These are phyloP conservation scores for Cordyceps militaris DNA, from an alignment of 2,329 filamentous ascomycete species.

Conservation along the genomic window DNA sequence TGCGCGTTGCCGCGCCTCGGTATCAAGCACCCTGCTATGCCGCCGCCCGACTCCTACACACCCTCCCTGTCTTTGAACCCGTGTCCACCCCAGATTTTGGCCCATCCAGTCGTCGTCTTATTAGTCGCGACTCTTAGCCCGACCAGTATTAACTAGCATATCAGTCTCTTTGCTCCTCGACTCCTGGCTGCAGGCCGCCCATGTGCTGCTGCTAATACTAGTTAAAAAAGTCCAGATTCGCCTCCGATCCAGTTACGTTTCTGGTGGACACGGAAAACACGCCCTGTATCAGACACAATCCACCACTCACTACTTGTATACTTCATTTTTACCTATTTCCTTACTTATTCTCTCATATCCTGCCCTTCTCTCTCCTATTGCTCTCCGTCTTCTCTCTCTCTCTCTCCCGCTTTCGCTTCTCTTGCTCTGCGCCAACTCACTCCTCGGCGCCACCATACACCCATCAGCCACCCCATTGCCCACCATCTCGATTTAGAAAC, in stretches of 20 bases:
- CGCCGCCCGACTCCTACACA: not conserved
- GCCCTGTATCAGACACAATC: conserved; percentile 4
- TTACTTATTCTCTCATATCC: not conserved
- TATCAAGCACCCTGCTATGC: not conserved
- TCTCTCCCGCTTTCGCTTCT: not conserved
- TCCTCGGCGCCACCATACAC: not conserved
- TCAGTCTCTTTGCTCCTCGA: not conserved
- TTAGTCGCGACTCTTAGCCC: not conserved
- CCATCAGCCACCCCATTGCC: not conserved
- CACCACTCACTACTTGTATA: not conserved
- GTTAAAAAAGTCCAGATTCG: conserved; percentile 5
- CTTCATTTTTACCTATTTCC: not conserved
- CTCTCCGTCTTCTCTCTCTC: not conserved
- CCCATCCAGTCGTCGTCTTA: not conserved
- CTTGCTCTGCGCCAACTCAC: not conserved
- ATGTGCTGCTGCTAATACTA: not conserved
- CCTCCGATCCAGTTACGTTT: conserved; percentile 6
- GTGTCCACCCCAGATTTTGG: conserved; percentile 4
- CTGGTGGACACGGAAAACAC: conserved; percentile 3
- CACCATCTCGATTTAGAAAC: conserved; percentile 2
- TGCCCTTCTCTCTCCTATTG: not conserved
- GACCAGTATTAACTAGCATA: not conserved
- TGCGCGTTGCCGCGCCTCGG: conserved; percentile 5
- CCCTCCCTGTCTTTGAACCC: not conserved
- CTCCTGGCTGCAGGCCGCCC: not conserved